phyloP scores from a whole-genome alignment of 2,329 filamentous ascomycete genomes.

The Decorospora gaudefroyi region DNA sequence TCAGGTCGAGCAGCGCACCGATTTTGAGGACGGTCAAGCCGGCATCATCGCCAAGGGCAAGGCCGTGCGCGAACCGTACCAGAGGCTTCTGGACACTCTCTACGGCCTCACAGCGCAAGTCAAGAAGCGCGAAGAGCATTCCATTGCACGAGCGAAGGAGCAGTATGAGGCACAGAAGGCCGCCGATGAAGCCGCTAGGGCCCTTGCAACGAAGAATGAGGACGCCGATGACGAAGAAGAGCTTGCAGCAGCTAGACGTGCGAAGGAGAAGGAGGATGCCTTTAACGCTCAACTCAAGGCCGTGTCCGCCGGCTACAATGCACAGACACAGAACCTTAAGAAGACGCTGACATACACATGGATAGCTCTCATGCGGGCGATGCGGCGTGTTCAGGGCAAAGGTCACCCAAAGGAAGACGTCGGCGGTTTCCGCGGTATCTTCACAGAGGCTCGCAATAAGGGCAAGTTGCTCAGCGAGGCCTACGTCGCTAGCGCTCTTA shows the following conservation, averaged over 20 bases:
- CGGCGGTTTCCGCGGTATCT: slow-evolving; percentile 80
- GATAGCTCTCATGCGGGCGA: slow-evolving; percentile 92
- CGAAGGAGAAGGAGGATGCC: slow-evolving; percentile 56
- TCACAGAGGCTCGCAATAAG: slow-evolving; percentile 82
- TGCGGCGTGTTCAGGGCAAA: slow-evolving; percentile 89
- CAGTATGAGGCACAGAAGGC: slow-evolving; percentile 55
- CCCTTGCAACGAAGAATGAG: slow-evolving; percentile 47
- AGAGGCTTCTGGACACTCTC: slow-evolving; percentile 80
- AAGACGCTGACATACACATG: slow-evolving; percentile 89
- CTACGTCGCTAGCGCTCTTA: slow-evolving; percentile 88
- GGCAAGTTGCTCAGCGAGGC: slow-evolving; percentile 92
- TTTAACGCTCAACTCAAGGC: slow-evolving; percentile 61
- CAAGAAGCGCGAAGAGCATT: slow-evolving; percentile 67
- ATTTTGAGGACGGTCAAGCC: slow-evolving; percentile 76
- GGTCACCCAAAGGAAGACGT: slow-evolving; percentile 64
- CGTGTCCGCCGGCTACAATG: slow-evolving; percentile 67
- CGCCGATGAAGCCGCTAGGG: slow-evolving; percentile 48
- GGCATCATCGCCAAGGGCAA: slow-evolving; percentile 66
- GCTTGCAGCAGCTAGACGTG: slow-evolving; percentile 41
- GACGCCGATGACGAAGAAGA: slow-evolving; percentile 62
- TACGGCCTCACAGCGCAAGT: slow-evolving; percentile 80
- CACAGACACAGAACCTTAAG: slow-evolving; percentile 75
- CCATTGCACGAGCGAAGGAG: slow-evolving; percentile 60
- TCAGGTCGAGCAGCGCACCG: slow-evolving; percentile 77
- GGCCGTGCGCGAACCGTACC: slow-evolving; percentile 80